Evolutionary conservation across 2,329 filamentous ascomycete species (phyloP).

Genomic region (Gaeumannomyces tritici): DNA sequence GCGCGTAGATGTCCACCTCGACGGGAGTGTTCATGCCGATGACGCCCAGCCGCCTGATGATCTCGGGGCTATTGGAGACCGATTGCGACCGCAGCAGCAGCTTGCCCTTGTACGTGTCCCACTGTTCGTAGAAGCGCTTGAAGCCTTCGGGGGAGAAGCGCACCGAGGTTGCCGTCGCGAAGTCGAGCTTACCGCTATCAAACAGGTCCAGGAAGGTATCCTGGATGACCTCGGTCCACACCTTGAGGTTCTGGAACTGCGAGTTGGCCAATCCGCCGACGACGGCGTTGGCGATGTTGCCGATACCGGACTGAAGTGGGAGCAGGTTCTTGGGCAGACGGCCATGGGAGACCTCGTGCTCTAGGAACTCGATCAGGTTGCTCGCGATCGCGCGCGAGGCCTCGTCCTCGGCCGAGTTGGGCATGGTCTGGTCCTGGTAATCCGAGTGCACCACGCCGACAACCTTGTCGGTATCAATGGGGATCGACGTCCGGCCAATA

Average conservation of each 20-base stretch:
- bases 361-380: slow-evolving; percentile 73
- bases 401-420: slow-evolving; percentile 69
- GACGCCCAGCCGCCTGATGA: slow-evolving; percentile 76
- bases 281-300: slow-evolving; percentile 89
- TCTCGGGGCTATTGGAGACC: slow-evolving; percentile 82
- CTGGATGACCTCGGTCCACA: slow-evolving; percentile 90
- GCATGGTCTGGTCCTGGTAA: slow-evolving; percentile 66
- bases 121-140: slow-evolving; percentile 81
- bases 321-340: slow-evolving; percentile 64
- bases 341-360: slow-evolving; percentile 73
- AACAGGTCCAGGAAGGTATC: slow-evolving; percentile 91
- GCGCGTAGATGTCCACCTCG: slow-evolving; percentile 89
- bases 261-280: slow-evolving; percentile 73
- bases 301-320: slow-evolving; percentile 62
- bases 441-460: slow-evolving; percentile 78
- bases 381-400: slow-evolving; percentile 61
- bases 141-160: slow-evolving; percentile 88
- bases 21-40: slow-evolving; percentile 96
- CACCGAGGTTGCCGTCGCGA: slow-evolving; percentile 81
- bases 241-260: slow-evolving; percentile 79
- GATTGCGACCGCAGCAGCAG: slow-evolving; percentile 80
- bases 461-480: slow-evolving; percentile 72
- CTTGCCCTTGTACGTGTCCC: slow-evolving; percentile 71
- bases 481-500: slow-evolving; percentile 74
- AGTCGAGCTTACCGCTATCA: slow-evolving; percentile 78